Conservation (phyloP, 352 stramenopile genomes). For the Phytophthora syringae region DNA sequence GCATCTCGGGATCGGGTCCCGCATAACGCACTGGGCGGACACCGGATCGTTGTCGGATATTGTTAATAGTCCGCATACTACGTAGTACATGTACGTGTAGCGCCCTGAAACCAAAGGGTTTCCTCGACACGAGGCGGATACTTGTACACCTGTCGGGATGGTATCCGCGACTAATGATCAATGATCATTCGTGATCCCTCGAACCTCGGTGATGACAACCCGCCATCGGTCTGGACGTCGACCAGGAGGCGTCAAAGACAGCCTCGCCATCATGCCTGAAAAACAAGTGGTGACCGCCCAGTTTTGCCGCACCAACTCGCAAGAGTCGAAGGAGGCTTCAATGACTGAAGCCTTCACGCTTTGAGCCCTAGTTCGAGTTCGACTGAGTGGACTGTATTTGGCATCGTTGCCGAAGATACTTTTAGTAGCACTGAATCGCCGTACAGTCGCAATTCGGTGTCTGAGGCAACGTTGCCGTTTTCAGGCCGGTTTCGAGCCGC, state of each 20-base stretch:
- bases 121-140: neutral
- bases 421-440: neutral
- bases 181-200: too few relatives aligned
- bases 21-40: conserved; percentile 10
- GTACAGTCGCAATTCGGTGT: neutral
- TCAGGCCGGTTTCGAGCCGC: neutral
- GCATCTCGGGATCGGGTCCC: conserved; percentile 21
- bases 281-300: conserved; percentile 5
- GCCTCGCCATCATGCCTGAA: conserved; percentile 13
- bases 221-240: conserved; percentile 32
- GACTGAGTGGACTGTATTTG: too few relatives aligned
- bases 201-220: conserved; percentile 28
- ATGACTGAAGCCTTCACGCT: too few relatives aligned
- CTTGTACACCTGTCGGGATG: conserved; percentile 19
- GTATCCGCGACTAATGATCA: conserved; percentile 20
- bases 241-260: conserved; percentile 23
- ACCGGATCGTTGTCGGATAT: conserved; percentile 6
- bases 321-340: neutral
- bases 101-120: neutral
- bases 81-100: too few relatives aligned
- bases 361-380: too few relatives aligned
- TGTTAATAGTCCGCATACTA: too few relatives aligned
- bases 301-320: neutral
- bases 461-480: neutral
- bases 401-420: neutral